Conservation (phyloP, 768 basidiomycete species). For the Infundibulicybe gibba region DNA sequence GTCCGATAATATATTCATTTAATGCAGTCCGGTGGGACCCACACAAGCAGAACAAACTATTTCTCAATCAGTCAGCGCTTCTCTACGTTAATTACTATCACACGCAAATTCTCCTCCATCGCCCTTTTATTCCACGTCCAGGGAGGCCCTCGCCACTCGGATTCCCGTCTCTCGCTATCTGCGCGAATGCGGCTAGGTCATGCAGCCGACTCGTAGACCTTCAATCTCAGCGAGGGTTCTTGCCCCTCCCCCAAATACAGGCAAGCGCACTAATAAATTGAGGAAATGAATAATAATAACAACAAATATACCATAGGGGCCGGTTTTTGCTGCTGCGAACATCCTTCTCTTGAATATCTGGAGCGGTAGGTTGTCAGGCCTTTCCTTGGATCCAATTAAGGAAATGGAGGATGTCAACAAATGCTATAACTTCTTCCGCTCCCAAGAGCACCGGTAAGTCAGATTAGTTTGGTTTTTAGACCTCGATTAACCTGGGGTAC, state of each 20-base stretch:
- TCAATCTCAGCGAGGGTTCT: slow-evolving; percentile 28
- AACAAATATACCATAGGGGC: slow-evolving; percentile 21
- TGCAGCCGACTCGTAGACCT: slow-evolving; percentile 67
- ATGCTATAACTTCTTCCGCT: slow-evolving; percentile 51
- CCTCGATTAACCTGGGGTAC: neutral
- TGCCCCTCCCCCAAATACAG: slow-evolving; percentile 32
- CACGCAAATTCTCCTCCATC: slow-evolving; percentile 71
- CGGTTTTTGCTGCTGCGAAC: slow-evolving; percentile 37
- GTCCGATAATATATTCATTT: slow-evolving; percentile 10
- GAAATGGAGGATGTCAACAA: slow-evolving; percentile 60
- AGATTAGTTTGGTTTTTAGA: neutral
- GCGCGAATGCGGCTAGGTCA: slow-evolving; percentile 81
- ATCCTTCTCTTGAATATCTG: slow-evolving; percentile 66
- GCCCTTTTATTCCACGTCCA: slow-evolving; percentile 73
- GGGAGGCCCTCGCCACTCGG: slow-evolving; percentile 35
- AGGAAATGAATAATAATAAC: neutral
- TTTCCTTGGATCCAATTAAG: slow-evolving; percentile 39
- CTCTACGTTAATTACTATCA: slow-evolving; percentile 44
- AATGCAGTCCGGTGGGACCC: slow-evolving; percentile 42
- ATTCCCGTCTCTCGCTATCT: slow-evolving; percentile 73
- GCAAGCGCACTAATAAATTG: slow-evolving; percentile 16
- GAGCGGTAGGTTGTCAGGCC: slow-evolving; percentile 50
- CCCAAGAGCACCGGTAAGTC: slow-evolving; percentile 34
- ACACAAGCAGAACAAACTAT: slow-evolving; percentile 27
- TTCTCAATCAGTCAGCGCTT: slow-evolving; percentile 55